Conservation (phyloP, 73 alveolate species). For the Durusdinium trenchii region DNA sequence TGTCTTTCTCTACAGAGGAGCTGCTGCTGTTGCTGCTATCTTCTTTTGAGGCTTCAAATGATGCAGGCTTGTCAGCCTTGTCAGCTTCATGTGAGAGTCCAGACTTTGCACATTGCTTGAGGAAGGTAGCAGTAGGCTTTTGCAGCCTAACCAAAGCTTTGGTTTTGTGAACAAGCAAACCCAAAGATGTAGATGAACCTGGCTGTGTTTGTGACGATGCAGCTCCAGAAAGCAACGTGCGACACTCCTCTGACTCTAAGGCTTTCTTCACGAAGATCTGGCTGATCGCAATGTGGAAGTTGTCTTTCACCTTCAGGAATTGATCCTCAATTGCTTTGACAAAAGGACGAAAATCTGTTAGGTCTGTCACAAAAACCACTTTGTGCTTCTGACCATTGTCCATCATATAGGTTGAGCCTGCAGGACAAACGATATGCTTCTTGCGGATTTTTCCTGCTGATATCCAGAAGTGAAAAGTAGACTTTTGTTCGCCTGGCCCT, state of each 20-base stretch:
- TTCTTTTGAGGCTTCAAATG: neutral
- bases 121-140: slow-evolving; percentile 7
- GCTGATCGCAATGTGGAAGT: neutral
- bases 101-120: neutral
- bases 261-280: neutral
- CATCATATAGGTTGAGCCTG: neutral
- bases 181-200: neutral
- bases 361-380: neutral
- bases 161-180: neutral
- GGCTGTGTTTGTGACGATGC: too few relatives aligned
- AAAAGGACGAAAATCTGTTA: neutral
- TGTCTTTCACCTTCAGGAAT: neutral
- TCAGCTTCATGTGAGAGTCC: too few relatives aligned
- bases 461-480: neutral
- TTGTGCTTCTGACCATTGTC: too few relatives aligned
- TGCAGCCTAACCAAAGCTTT: neutral
- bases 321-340: neutral
- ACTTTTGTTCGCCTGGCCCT: neutral
- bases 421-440: slow-evolving; percentile 13
- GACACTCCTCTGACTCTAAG: too few relatives aligned
- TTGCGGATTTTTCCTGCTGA: neutral
- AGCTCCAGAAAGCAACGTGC: too few relatives aligned
- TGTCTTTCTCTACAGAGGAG: neutral
- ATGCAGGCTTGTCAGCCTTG: neutral
- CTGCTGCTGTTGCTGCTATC: neutral